Evolutionary conservation across 495 filamentous ascomycete genomes (phyloP).

Genomic region (Jackrogersella minutella): DNA sequence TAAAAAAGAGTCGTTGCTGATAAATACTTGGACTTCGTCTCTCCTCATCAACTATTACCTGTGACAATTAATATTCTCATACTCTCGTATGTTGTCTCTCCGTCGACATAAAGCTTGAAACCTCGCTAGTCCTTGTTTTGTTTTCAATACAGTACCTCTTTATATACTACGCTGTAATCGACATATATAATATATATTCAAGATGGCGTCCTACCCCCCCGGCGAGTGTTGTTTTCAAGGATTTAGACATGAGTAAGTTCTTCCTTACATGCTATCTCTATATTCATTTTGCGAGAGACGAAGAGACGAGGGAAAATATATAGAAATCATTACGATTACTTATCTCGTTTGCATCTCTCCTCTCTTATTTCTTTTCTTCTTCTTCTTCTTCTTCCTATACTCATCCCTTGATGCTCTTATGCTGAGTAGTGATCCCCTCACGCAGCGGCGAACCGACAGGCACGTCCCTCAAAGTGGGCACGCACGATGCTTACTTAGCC

Average conservation of each 20-base stretch:
- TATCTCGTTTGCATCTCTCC: neutral
- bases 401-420: neutral
- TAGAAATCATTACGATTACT: too few relatives aligned
- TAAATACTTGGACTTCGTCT: neutral
- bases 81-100: neutral
- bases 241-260: constrained; percentile 52
- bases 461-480: constrained; percentile 51
- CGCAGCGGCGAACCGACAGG: constrained; percentile 53
- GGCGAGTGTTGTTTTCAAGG: constrained; percentile 65
- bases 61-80: neutral
- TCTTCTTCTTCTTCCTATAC: too few relatives aligned
- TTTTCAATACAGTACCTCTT: too few relatives aligned
- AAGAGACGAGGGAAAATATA: neutral
- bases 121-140: too few relatives aligned
- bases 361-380: neutral
- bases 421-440: neutral
- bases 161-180: neutral
- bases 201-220: constrained; percentile 67
- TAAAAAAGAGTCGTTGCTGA: neutral
- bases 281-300: too few relatives aligned
- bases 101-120: too few relatives aligned
- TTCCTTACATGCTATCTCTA: neutral
- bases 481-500: constrained; percentile 60
- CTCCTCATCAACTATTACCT: too few relatives aligned
- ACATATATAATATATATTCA: constrained; percentile 19